A percentile compares a stretch with the other conserved stretches of the same genome.
Evolutionary conservation across 2,329 filamentous ascomycete species (phyloP).

Genomic region (Drechslerella stenobrocha): DNA sequence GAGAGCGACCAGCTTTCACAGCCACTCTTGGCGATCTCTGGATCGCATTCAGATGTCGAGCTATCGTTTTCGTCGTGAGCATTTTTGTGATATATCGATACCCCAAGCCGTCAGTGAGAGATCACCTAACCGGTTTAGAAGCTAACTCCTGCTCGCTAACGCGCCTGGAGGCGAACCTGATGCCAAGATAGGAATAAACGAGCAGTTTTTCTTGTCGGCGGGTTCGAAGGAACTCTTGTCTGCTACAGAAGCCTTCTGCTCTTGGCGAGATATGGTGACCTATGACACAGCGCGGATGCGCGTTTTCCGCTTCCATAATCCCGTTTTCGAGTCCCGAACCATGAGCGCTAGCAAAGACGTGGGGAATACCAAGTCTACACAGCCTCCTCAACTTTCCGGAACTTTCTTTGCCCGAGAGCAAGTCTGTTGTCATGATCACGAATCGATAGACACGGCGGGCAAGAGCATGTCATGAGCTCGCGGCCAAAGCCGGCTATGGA

Average conservation of each 20-base stretch:
- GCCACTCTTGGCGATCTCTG: conserved; percentile 23
- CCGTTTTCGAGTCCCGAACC: not conserved
- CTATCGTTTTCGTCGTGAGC: not conserved
- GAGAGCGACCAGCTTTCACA: conserved; percentile 41
- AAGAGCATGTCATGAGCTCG: conserved; percentile 17
- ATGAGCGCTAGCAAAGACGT: not conserved
- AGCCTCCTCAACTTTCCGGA: conserved; percentile 21
- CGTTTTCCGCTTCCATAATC: not conserved
- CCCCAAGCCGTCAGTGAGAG: not conserved
- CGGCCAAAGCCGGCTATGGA: not conserved
- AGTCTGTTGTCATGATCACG: not conserved
- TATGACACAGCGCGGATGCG: no score
- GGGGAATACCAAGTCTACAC: conserved; percentile 19
- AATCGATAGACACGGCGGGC: not conserved
- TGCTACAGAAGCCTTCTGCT: not conserved
- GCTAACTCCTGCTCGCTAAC: not conserved
- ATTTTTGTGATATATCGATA: not conserved
- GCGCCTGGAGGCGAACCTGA: not conserved
- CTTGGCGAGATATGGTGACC: not conserved
- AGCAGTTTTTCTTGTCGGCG: not conserved
- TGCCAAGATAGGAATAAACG: conserved; percentile 1
- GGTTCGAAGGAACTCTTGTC: conserved; percentile 4
- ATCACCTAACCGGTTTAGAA: conserved; percentile 2
- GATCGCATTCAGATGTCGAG: conserved; percentile 7
- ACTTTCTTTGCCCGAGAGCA: conserved; percentile 9